phyloP scores from a whole-genome alignment of 129 eudicot genomes.

The Tanacetum coccineum region DNA sequence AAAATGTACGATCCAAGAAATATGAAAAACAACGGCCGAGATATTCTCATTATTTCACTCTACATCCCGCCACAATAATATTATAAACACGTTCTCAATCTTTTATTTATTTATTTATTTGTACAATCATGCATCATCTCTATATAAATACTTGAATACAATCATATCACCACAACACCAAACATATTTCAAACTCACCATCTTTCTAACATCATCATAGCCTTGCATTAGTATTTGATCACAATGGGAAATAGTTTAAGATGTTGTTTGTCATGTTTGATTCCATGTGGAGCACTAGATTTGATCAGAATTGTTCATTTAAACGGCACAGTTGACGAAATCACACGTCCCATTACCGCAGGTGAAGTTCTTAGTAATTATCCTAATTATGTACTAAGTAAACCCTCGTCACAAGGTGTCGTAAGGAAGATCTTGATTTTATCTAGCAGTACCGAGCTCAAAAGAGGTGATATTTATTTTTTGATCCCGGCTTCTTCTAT shows the following conservation, averaged over 20 bases:
- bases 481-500: conserved; percentile 67
- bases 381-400: conserved; percentile 70
- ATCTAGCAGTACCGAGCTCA: conserved; percentile 66
- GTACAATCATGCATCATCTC: conserved; percentile 12
- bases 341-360: conserved; percentile 67
- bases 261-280: conserved; percentile 84
- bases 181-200: conserved; percentile 6
- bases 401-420: conserved; percentile 65
- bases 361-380: conserved; percentile 63
- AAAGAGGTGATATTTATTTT: conserved; percentile 75
- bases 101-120: not conserved
- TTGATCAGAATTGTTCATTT: conserved; percentile 80
- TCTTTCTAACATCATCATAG: not conserved
- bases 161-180: conserved; percentile 6
- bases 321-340: conserved; percentile 74
- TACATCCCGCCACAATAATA: conserved; percentile 12
- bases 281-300: conserved; percentile 95
- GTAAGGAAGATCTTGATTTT: conserved; percentile 51
- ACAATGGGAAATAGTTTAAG: conserved; percentile 74
- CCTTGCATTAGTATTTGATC: not conserved
- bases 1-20: conserved; percentile 22
- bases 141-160: conserved; percentile 23
- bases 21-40: conserved; percentile 12
- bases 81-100: conserved; percentile 14
- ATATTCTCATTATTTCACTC: conserved; percentile 24